phyloP scores from a whole-genome alignment of 139 green algal genomes.

The Micractinium sp. region DNA sequence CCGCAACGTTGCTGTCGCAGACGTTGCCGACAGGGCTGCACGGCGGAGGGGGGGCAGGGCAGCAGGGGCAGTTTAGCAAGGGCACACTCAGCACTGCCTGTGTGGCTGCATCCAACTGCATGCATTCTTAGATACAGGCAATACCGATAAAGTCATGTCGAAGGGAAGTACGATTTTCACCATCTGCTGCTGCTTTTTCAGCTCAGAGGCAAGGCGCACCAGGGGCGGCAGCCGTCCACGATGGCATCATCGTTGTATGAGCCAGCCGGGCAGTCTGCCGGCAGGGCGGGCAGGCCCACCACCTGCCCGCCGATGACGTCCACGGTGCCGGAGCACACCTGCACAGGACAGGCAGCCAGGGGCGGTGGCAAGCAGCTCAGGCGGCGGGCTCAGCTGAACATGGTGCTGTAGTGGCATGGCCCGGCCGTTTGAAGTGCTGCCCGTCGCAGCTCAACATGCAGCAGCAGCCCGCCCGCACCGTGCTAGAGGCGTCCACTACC shows the following conservation, averaged over 20 bases:
- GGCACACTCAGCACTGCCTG: too few species aligned
- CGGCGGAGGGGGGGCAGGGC: not conserved
- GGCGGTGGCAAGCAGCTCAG: not conserved
- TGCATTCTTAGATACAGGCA: too few species aligned
- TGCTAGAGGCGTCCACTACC: not conserved
- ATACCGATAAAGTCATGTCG: too few species aligned
- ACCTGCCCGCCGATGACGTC: conserved; percentile 4
- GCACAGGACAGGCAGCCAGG: not conserved
- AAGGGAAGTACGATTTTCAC: too few species aligned
- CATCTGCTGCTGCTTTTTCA: not conserved
- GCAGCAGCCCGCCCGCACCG: not conserved
- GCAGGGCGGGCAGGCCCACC: not conserved
- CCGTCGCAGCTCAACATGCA: too few species aligned
- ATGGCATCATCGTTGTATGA: not conserved
- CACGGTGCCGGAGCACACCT: conserved; percentile 15
- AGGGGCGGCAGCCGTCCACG: conserved; percentile 20
- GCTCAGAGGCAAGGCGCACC: not conserved
- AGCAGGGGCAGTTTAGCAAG: not conserved
- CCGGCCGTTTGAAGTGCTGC: too few species aligned
- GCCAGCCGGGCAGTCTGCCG: conserved; percentile 4
- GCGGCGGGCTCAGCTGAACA: too few species aligned
- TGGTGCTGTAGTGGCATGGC: too few species aligned
- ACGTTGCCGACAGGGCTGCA: conserved; percentile 2
- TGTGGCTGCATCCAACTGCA: too few species aligned
- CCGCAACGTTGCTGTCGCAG: not conserved